Evolutionary conservation across 495 filamentous ascomycete genomes (phyloP), one percentile per base, ranked within the genome.

Genomic region (Lindgomyces ingoldianus): DNA sequence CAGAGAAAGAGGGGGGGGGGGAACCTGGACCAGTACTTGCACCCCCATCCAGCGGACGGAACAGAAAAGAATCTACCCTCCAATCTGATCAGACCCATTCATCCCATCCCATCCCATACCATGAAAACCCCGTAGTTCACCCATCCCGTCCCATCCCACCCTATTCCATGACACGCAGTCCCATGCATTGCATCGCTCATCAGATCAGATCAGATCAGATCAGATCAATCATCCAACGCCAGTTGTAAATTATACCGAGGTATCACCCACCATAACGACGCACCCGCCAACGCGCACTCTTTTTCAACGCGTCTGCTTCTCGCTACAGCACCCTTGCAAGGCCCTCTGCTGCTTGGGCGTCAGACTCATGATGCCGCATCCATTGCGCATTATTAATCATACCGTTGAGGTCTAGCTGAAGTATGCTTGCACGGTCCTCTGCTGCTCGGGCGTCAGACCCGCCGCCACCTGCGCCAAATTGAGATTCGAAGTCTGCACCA

Each of bases 361-460:
- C n/a, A n/a, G n/a, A n/a, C n/a, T n/a, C n/a, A n/a, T n/a, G n/a
- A n/a, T n/a, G n/a, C n/a, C n/a, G n/a, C n/a, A n/a, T n/a, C n/a
- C n/a, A n/a, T n/a, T n/a, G n/a, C n/a, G n/a, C n/a, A n/a, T n/a
- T n/a, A n/a, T n/a, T n/a, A n/a, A n/a, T n/a, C n/a, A n/a, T n/a
- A n/a, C n/a, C n/a, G n/a, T n/a, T n/a, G n/a, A n/a, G n/a, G 16
- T 12, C 27, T 58, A 76, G 18, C 71, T 66, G 57, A 79, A 79
- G 65, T 74, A 77, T 19, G 73, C 74, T 39, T 87, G 83, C 52
- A 96, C 88, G 0, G 86, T 84, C 68, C 86, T 83, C 75, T 93
- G 90, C 60, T 84, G 87, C 58, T 93, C 89, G 1, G 88, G 86
- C 19, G 83, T 81, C 65, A 96, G 83, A 18, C 85, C 83, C 22